Conservation (phyloP, 345 rosid species). For the Trapa bicornis region DNA sequence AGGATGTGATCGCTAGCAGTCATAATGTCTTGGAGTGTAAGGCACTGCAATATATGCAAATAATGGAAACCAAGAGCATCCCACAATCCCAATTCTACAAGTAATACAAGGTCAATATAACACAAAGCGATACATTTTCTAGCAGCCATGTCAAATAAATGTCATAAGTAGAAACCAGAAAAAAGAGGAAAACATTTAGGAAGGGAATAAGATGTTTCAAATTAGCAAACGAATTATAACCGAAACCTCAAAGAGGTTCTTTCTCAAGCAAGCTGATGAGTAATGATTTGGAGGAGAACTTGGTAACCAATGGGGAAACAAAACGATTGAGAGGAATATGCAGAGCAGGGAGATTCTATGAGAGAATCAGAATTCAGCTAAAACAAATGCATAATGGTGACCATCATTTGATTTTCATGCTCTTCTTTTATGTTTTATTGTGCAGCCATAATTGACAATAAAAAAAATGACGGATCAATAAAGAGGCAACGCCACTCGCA, state of each 20-base stretch:
- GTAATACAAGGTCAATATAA: not conserved
- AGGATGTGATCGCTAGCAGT: not conserved
- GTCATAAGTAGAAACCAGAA: not conserved
- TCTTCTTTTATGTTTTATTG: not conserved
- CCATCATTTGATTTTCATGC: conserved; percentile 4
- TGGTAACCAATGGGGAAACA: not conserved
- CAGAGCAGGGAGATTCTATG: not conserved
- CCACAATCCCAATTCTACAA: not conserved
- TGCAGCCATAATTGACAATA: conserved; percentile 1
- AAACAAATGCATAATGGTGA: conserved; percentile 2
- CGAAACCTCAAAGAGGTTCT: not conserved
- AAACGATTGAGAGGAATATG: not conserved
- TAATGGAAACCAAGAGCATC: not conserved
- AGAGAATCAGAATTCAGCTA: conserved; percentile 3
- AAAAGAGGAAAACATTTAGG: not conserved
- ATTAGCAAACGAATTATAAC: not conserved
- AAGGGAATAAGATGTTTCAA: not conserved
- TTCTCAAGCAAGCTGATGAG: not conserved
- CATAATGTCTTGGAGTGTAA: not conserved
- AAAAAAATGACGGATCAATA: not conserved
- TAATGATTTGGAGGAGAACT: not conserved
- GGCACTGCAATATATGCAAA: not conserved
- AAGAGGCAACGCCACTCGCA: conserved; percentile 4
- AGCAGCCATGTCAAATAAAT: too few species aligned
- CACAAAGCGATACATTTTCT: not conserved